Evolutionary conservation across 306 rosid genomes (phyloP).

Genomic region (Begonia masoniana): DNA sequence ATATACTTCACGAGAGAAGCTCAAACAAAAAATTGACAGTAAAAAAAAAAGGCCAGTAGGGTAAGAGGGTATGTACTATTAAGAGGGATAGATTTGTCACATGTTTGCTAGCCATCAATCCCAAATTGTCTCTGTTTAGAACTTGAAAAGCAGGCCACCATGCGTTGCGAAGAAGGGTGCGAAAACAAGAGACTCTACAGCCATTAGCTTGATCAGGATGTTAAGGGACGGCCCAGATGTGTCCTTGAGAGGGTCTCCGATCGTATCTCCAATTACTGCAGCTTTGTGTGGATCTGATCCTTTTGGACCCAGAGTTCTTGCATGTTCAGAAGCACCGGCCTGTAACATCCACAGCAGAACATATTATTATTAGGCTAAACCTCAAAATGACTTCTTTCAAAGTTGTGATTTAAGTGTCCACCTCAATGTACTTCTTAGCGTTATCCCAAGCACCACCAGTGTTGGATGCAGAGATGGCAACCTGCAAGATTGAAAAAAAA

Average conservation of each 20-base stretch:
- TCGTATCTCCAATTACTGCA: slow-evolving; percentile 94
- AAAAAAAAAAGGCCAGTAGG: too few species aligned
- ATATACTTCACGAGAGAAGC: too few species aligned
- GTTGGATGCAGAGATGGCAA: slow-evolving; percentile 98
- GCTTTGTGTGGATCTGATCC: slow-evolving; percentile 93
- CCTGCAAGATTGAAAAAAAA: slow-evolving; percentile 16
- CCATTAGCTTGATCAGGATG: slow-evolving; percentile 97
- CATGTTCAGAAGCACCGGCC: slow-evolving; percentile 95
- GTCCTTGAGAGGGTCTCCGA: slow-evolving; percentile 94
- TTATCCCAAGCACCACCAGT: slow-evolving; percentile 99
- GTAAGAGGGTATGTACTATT: too few species aligned
- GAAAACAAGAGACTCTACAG: slow-evolving; percentile 86
- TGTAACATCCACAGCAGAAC: slow-evolving; percentile 1
- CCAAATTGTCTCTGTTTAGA: slow-evolving; percentile 10
- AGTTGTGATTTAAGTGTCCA: slow-evolving; percentile 4
- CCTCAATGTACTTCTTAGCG: slow-evolving; percentile 97
- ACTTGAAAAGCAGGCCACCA: slow-evolving; percentile 84
- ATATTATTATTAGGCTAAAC: background rate
- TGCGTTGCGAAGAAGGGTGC: slow-evolving; percentile 95
- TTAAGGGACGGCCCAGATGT: slow-evolving; percentile 96
- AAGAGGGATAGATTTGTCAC: too few species aligned
- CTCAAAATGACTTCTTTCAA: background rate
- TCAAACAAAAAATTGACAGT: too few species aligned
- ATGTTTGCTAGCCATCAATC: too few species aligned
- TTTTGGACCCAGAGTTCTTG: slow-evolving; percentile 81